Base-by-base conservation (phyloP, 495 filamentous ascomycete genomes). In the Tuber indicum region DNA sequence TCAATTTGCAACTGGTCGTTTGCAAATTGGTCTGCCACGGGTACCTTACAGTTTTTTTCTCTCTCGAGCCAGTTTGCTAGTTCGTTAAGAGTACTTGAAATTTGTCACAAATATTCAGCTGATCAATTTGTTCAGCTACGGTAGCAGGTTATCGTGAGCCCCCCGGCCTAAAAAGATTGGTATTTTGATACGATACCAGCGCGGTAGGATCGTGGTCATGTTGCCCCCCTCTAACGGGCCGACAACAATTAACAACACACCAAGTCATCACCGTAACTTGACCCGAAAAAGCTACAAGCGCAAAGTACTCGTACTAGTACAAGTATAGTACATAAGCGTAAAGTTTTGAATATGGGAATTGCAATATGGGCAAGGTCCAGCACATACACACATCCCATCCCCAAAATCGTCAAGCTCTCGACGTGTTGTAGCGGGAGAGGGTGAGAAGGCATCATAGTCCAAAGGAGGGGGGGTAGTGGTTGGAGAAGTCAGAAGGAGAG, bases 221-320 rank as follows among this genome's bases (percentile, higher is more conserved):
- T 36, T 66, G 58, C 36, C 58, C 58, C 17, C 14, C 26, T 32
- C 32, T 14, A 66, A 66, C n/a, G 58, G 58, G 26, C 26, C 16
- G 58, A 66, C 58, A 62, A 32, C 52, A 62, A 62, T 62, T 62
- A 62, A 62, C 52, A 66, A 66, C 58, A 4, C 58, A 66, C n/a
- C 58, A 66, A 17, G 26, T 66, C 58, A 66, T 32, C 3, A 36
- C 26, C 5, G 3, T 36, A 36, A 66, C 58, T 66, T 36, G 58
- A 66, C 58, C 58, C 58, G 58, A 36, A 66, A 66, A 66, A 66
- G 58, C 26, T 66, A 66, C n/a, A 16, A 66, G 58, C 36, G 58
- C 58, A 66, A 36, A 66, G 58, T 7, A 36, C 12, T 3, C n/a
- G n/a, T n/a, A n/a, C n/a, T n/a, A n/a, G 49, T 58, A 58, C 23